These are phyloP conservation scores for Dendrobium catenatum DNA, from an alignment of 106 monocot genomes.

Conservation along the genomic window DNA sequence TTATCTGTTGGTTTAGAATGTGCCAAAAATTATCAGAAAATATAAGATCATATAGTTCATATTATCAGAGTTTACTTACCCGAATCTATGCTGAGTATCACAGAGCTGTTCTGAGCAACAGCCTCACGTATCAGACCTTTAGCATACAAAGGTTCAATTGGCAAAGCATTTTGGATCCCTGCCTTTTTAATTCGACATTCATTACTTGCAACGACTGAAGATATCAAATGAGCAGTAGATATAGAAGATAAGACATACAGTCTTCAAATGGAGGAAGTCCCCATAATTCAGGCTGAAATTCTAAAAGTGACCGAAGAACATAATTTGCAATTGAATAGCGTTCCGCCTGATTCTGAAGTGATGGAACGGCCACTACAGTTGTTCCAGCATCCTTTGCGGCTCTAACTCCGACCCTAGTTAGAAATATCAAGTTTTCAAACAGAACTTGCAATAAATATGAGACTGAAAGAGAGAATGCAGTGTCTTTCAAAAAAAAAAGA, in stretches of 20 bases:
- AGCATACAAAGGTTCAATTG: constrained; percentile 43
- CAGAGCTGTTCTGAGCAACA: constrained; percentile 7
- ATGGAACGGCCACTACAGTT: constrained; percentile 66
- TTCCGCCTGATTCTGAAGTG: constrained; percentile 37
- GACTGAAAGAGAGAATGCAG: background rate
- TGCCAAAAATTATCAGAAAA: background rate
- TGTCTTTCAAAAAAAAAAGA: background rate
- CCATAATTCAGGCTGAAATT: constrained; percentile 60
- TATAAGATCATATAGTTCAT: background rate
- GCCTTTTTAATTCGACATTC: background rate
- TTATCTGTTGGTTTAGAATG: constrained; percentile 20
- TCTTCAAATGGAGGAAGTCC: constrained; percentile 66
- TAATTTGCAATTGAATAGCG: constrained; percentile 37
- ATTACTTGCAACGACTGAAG: background rate
- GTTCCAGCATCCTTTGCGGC: constrained; percentile 71
- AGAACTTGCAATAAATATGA: background rate
- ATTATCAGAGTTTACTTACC: constrained; percentile 15
- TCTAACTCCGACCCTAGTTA: constrained; percentile 50
- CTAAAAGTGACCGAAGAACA: constrained; percentile 49
- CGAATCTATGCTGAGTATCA: constrained; percentile 13
- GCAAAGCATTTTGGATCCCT: constrained; percentile 53
- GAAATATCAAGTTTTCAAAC: constrained; percentile 2
- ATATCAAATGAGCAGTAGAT: constrained; percentile 11
- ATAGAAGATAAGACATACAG: constrained; percentile 14
- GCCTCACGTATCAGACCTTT: constrained; percentile 14